Percentiles rank a stretch among this genome's conserved stretches.
Conservation (phyloP, 306 rosid genomes). For the Luffa aegyptiaca region DNA sequence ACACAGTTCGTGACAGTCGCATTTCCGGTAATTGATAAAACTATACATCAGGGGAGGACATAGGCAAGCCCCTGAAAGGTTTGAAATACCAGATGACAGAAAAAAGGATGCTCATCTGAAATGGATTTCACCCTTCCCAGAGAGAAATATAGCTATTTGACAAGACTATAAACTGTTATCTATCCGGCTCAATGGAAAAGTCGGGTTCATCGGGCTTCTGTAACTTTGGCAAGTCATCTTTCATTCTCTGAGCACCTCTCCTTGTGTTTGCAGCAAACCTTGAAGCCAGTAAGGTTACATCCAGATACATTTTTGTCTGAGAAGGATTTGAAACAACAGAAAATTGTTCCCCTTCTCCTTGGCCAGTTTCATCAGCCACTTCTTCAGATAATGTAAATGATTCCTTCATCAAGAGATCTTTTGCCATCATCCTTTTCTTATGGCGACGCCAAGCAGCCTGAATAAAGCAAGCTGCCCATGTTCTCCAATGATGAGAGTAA, state of each 20-base stretch:
- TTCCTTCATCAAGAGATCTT: slow-evolving; percentile 44
- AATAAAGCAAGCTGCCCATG: slow-evolving; percentile 98
- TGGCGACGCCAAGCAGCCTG: slow-evolving; percentile 97
- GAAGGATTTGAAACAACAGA: slow-evolving; percentile 39
- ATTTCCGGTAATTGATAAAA: not conserved
- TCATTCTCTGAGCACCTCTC: slow-evolving; percentile 66
- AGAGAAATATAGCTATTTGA: not conserved
- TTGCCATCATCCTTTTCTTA: slow-evolving; percentile 50
- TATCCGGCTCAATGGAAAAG: slow-evolving; percentile 60
- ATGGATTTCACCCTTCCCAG: not conserved
- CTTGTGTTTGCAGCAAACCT: slow-evolving; percentile 92
- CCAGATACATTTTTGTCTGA: slow-evolving; percentile 57
- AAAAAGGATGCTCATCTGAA: not conserved
- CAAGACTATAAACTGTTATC: slow-evolving; percentile 14
- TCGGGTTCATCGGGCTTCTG: slow-evolving; percentile 91
- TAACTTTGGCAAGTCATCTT: slow-evolving; percentile 78
- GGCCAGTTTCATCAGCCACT: slow-evolving; percentile 26
- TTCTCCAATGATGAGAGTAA: slow-evolving; percentile 97
- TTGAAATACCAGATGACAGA: not conserved
- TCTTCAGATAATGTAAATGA: slow-evolving; percentile 33
- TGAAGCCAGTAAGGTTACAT: slow-evolving; percentile 72
- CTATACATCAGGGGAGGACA: not conserved
- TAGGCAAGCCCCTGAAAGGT: not conserved
- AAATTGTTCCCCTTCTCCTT: slow-evolving; percentile 26
- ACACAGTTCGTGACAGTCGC: not conserved